Conservation (phyloP, 78 protist species). For the Mantamonas sphyraenae region DNA sequence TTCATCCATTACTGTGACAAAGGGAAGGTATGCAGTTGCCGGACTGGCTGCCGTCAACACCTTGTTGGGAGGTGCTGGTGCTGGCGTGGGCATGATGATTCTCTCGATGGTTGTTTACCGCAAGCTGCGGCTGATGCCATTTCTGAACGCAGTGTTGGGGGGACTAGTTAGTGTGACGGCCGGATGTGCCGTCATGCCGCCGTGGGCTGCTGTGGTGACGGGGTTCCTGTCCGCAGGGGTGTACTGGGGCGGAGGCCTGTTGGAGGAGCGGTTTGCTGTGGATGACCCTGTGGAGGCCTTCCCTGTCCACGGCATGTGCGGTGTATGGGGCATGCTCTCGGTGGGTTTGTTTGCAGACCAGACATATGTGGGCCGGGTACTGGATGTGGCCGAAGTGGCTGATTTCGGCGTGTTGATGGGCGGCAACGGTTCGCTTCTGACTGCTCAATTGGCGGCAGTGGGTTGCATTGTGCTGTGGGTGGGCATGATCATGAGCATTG, state of each 20-base stretch:
- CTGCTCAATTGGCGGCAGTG: no score
- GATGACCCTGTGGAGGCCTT: slow-evolving; percentile 77
- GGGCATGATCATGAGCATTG: no score
- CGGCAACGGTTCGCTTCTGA: no score
- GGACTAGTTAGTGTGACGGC: slow-evolving; percentile 69
- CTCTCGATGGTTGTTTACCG: slow-evolving; percentile 7
- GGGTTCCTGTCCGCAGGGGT: slow-evolving; percentile 44
- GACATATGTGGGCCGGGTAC: no score
- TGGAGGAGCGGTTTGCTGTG: no score
- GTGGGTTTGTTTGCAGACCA: no score
- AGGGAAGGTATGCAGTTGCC: slow-evolving; percentile 28
- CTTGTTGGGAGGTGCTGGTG: slow-evolving; percentile 42
- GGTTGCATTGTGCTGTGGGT: no score
- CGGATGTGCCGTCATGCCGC: slow-evolving; percentile 41
- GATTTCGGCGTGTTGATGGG: no score
- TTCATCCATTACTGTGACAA: slow-evolving; percentile 40
- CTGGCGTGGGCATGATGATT: slow-evolving; percentile 30
- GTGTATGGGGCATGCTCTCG: no score
- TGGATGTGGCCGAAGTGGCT: no score
- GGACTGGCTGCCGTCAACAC: slow-evolving; percentile 47
- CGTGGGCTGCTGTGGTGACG: slow-evolving; percentile 65
- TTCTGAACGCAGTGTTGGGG: slow-evolving; percentile 55
- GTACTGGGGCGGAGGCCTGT: no score
- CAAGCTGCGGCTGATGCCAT: slow-evolving; percentile 13
- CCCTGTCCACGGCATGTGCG: slow-evolving; percentile 62